Conservation (phyloP, 768 basidiomycete genomes). For the Kwoniella bestiolae region DNA sequence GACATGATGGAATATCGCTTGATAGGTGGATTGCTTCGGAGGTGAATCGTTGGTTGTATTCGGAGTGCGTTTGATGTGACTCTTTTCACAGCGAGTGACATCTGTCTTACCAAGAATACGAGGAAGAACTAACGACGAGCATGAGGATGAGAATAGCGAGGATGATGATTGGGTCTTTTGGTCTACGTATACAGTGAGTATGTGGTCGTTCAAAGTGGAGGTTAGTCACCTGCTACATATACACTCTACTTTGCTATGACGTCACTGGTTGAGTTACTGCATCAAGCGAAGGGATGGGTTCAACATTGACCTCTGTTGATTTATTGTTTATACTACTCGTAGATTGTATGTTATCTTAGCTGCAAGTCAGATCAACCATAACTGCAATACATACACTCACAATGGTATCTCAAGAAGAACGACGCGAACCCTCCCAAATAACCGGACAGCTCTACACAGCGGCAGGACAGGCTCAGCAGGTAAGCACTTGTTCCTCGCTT, state of each 20-base stretch:
- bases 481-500: background rate
- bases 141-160: background rate
- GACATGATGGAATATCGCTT: background rate
- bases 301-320: too few relatives aligned
- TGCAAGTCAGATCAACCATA: background rate
- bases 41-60: background rate
- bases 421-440: conserved; percentile 20
- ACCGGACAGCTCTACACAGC: conserved; percentile 17
- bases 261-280: too few relatives aligned
- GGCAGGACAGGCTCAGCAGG: conserved; percentile 13
- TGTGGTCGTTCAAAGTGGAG: conserved; percentile 17
- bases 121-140: background rate
- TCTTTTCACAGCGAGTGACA: background rate
- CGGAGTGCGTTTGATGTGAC: background rate
- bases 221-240: conserved; percentile 4
- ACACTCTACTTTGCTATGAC: background rate
- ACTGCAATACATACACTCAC: background rate
- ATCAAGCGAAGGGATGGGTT: too few relatives aligned
- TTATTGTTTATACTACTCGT: too few relatives aligned
- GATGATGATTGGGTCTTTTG: conserved; percentile 6
- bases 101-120: background rate
- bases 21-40: too few relatives aligned
- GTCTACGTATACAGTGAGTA: background rate
- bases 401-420: conserved; percentile 20
- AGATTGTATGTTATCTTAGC: too few relatives aligned